Conservation (phyloP, 192 early-diverging fungal genomes). For the Tieghemiomyces parasiticus region DNA sequence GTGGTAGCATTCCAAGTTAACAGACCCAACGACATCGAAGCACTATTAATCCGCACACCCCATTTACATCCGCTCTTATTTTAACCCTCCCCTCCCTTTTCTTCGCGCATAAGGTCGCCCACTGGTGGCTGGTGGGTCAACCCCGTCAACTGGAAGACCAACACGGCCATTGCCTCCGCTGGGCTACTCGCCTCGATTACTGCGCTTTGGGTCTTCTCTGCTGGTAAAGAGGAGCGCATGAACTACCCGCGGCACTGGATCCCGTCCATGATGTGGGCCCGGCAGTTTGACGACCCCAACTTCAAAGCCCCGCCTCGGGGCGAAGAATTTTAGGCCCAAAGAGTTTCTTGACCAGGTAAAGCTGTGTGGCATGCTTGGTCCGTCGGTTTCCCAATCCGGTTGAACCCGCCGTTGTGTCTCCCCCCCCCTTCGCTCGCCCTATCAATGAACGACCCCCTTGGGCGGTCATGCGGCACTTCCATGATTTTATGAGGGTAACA, state of each 20-base stretch:
- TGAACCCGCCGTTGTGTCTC: too few species aligned
- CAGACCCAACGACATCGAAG: too few species aligned
- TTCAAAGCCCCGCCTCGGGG: slow-evolving; percentile 10
- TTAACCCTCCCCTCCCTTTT: neutral
- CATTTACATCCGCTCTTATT: neutral
- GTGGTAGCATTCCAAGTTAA: too few species aligned
- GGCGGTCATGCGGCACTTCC: too few species aligned
- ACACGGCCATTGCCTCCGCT: slow-evolving; percentile 20
- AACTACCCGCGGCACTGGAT: slow-evolving; percentile 31
- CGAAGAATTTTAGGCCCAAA: slow-evolving; percentile 9
- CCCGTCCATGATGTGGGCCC: slow-evolving; percentile 34
- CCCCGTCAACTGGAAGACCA: slow-evolving; percentile 37
- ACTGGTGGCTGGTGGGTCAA: slow-evolving; percentile 50
- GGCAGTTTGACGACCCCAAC: slow-evolving; percentile 26
- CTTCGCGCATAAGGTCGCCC: neutral
- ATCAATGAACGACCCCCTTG: too few species aligned
- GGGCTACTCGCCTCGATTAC: slow-evolving; percentile 25
- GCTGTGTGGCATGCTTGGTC: too few species aligned
- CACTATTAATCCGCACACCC: too few species aligned
- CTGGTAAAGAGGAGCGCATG: slow-evolving; percentile 24
- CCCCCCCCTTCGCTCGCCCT: too few species aligned
- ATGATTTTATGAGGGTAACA: too few species aligned
- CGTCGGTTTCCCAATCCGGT: too few species aligned
- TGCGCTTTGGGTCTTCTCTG: slow-evolving; percentile 40
- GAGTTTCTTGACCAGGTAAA: too few species aligned